Evolutionary conservation across 2,329 filamentous ascomycete species (phyloP), one percentile per base, ranked within the genome.

Genomic region (Colletotrichum cereale): DNA sequence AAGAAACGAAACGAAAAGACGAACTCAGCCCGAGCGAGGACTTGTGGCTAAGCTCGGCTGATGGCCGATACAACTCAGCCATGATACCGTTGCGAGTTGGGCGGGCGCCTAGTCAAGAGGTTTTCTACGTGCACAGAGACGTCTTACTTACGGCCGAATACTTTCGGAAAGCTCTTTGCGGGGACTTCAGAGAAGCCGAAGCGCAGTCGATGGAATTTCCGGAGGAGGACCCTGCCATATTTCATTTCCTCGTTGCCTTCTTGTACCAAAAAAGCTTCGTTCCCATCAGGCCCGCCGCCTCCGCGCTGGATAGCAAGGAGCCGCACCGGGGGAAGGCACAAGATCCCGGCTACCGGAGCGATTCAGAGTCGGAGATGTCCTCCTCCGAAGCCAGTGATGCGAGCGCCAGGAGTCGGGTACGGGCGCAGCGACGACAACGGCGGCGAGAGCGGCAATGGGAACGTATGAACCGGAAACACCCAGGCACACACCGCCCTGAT

Each of bases 201-300:
- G 80, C 82, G 21, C 84, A 86, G 72, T 80, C 81, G 18, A 82
- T 88, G 62, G 80, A 86, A 74, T 77, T 88, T 1, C 85, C 85
- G 0, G 86, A 87, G 68, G 86, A 88, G 71, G 82, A 87, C 73
- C 84, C 86, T 3, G 82, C 82, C 65, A 82, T 86, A 57, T 88
- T 88, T 72, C 84, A 86, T 68, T 86, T 87, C 72, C 76, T 88
- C 52, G 78, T 88, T 44, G 84, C 85, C n/a, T 87, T 83, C 62
- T 77, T 87, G 16, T 87, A 87, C 73, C 85, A 87, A 73, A 82
- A 80, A 26, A 82, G 78, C 66, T 87, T 84, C 73, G 78, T 82
- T 4, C 85, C 85, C 44, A 84, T 86, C 67, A 83, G 78, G 72
- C 78, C 85, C n/a, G 78, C 80, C 42, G 79, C 84, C 3, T 80